Evolutionary conservation across 495 filamentous ascomycete species (phyloP).

Genomic region (Margaritispora aquatica): DNA sequence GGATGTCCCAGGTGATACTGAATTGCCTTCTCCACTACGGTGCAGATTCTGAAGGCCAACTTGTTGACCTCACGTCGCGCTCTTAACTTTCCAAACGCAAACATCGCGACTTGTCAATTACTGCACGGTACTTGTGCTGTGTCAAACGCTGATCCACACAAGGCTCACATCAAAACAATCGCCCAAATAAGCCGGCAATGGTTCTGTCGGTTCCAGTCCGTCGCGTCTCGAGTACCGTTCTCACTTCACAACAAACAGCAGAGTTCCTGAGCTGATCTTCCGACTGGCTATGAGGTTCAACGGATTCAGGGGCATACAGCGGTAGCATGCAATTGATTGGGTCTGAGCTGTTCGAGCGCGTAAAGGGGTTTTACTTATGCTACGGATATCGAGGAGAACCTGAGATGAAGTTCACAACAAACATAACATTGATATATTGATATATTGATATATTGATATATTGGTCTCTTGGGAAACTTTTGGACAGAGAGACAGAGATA

Average conservation of each 20-base stretch:
- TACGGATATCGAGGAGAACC: not conserved
- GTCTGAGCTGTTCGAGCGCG: conserved; percentile 10
- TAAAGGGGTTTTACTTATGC: conserved; percentile 7
- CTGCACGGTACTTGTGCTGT: too few relatives aligned
- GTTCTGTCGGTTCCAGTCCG: conserved; percentile 8
- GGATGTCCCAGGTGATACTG: conserved; percentile 1
- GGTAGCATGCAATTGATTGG: conserved; percentile 6
- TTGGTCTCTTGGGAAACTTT: not conserved
- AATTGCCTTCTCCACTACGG: conserved; percentile 4
- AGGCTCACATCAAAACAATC: conserved; percentile 24
- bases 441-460: too few relatives aligned
- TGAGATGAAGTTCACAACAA: conserved; percentile 14
- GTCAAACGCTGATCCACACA: too few relatives aligned
- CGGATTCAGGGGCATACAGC: not conserved
- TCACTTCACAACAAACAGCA: not conserved
- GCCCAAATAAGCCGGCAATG: conserved; percentile 18
- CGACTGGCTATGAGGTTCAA: conserved; percentile 10
- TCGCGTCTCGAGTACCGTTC: not conserved
- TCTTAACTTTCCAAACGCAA: conserved; percentile 2
- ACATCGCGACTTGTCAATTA: conserved; percentile 23
- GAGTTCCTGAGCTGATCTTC: conserved; percentile 11
- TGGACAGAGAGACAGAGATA: not conserved
- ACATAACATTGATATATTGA: too few relatives aligned
- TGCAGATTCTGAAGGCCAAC: conserved; percentile 5
- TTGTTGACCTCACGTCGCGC: conserved; percentile 17